These are phyloP conservation scores for Salix purpurea DNA, from an alignment of 345 rosid genomes.

Conservation along the genomic window DNA sequence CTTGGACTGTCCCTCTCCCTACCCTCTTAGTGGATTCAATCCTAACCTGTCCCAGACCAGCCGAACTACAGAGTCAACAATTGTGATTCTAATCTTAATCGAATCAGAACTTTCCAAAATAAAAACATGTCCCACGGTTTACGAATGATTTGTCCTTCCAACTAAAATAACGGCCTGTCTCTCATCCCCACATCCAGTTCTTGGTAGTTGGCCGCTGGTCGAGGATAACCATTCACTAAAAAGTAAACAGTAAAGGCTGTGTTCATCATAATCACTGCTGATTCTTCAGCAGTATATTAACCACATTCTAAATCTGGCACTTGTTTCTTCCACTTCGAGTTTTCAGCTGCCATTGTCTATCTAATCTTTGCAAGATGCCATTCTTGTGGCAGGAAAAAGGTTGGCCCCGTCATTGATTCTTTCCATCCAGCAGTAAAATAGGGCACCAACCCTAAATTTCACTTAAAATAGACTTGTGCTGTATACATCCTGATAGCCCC, in stretches of 20 bases:
- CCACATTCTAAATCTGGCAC: neutral
- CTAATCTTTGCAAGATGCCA: neutral
- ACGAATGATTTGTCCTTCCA: too few relatives aligned
- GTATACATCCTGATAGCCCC: neutral
- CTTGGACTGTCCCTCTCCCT: too few relatives aligned
- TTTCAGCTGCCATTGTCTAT: neutral
- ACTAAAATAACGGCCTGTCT: neutral
- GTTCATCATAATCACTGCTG: too few relatives aligned
- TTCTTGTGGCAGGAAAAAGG: neutral
- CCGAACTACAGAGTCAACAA: too few relatives aligned
- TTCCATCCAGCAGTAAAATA: neutral
- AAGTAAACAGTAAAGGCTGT: neutral
- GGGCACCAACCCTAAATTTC: neutral
- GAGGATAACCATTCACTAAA: neutral
- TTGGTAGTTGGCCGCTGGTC: neutral
- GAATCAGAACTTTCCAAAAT: neutral
- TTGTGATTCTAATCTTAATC: neutral
- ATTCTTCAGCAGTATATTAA: neutral
- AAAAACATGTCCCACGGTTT: too few relatives aligned
- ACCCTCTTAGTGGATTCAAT: too few relatives aligned
- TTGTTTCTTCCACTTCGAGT: neutral
- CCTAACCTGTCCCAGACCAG: too few relatives aligned
- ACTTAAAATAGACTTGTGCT: neutral
- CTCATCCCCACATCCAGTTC: neutral
- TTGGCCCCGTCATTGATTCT: neutral